Evolutionary conservation across 163 green algal genomes (phyloP).

Genomic region (Volvox carteri): DNA sequence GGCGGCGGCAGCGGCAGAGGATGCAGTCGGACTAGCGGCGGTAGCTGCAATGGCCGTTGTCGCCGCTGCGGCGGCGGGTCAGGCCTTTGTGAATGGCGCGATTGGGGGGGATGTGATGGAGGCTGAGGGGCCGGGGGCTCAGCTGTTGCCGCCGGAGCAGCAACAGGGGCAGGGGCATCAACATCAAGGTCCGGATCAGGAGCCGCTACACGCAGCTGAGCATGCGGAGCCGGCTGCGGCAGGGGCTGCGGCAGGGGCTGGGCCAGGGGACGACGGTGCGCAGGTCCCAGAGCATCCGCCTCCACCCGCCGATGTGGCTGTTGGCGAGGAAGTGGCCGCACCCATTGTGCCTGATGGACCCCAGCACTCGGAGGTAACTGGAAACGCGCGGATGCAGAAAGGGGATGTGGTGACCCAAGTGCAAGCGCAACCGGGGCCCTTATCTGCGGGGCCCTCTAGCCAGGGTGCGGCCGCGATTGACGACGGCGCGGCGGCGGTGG

Average conservation of each 20-base stretch:
- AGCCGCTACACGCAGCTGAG: not conserved
- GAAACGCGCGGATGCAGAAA: too few species aligned
- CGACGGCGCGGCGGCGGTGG: too few species aligned
- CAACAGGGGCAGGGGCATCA: not conserved
- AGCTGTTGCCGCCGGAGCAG: not conserved
- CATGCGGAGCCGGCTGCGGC: not conserved
- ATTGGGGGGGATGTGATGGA: not conserved
- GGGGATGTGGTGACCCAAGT: too few species aligned
- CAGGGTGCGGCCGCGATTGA: too few species aligned
- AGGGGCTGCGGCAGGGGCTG: not conserved
- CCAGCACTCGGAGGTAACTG: too few species aligned
- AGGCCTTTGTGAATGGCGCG: not conserved
- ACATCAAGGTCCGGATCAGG: not conserved
- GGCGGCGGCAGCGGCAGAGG: not conserved
- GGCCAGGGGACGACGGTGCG: too few species aligned
- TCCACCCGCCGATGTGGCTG: too few species aligned
- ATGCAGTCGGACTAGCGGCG: not conserved
- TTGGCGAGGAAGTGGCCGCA: too few species aligned
- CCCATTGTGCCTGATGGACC: too few species aligned
- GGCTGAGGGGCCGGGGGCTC: not conserved
- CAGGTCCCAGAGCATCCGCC: too few species aligned
- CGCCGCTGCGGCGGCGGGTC: not conserved
- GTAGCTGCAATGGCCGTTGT: constrained; percentile 4
- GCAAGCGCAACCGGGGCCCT: too few species aligned
- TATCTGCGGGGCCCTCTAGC: too few species aligned